Conservation (phyloP, 805 yeast genomes). For the Alloascoidea africana region DNA sequence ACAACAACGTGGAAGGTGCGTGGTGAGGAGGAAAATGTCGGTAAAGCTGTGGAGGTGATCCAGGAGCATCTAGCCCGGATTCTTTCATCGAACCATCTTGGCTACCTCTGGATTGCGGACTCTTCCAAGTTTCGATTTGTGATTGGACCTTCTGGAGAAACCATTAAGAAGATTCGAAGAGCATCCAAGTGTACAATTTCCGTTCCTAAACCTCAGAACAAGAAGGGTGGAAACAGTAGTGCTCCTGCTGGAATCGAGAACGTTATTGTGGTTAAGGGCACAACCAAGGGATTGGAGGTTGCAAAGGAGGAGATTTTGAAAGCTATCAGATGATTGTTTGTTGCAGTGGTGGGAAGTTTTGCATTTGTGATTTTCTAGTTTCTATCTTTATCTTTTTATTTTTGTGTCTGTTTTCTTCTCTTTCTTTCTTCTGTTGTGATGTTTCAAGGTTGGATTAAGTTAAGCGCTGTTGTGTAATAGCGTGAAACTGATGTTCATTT, state of each 20-base stretch:
- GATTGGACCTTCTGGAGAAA: conserved; percentile 67
- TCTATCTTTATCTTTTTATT: too few species aligned
- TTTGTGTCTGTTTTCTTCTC: too few species aligned
- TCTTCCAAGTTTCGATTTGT: conserved; percentile 39
- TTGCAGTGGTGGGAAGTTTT: too few species aligned
- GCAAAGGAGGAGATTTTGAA: conserved; percentile 27
- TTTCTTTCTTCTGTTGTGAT: too few species aligned
- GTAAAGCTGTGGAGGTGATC: conserved; percentile 36
- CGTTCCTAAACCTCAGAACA: conserved; percentile 46
- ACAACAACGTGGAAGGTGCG: conserved; percentile 38
- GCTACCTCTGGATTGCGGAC: conserved; percentile 47
- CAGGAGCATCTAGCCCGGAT: conserved; percentile 33
- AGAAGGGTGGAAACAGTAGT: conserved; percentile 11
- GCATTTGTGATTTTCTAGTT: too few species aligned
- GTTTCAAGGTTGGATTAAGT: too few species aligned
- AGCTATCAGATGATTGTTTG: conserved; percentile 11
- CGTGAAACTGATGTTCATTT: too few species aligned
- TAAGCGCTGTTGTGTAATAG: too few species aligned
- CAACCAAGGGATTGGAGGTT: conserved; percentile 33
- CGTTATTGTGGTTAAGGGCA: conserved; percentile 46
- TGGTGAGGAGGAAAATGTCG: conserved; percentile 33
- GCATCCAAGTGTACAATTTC: conserved; percentile 40
- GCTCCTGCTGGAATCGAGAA: conserved; percentile 28
- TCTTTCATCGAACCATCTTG: conserved; percentile 29
- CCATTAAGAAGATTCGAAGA: conserved; percentile 44